These are phyloP conservation scores for Xylaria arbuscula DNA, from an alignment of 2,329 filamentous ascomycete species.

Conservation along the genomic window DNA sequence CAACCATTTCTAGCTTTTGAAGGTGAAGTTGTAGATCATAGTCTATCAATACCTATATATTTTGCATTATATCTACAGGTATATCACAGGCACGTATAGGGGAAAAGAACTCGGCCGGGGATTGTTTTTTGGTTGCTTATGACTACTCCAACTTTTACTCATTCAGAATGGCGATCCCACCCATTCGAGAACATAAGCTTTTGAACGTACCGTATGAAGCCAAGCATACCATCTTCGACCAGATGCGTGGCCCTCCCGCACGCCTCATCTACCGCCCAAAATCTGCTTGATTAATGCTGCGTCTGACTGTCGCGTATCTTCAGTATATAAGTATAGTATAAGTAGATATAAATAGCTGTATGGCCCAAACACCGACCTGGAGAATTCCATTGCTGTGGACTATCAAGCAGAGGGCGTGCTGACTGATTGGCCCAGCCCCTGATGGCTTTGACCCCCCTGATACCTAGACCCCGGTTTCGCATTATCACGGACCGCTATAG, in stretches of 20 bases:
- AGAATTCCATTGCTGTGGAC: constrained; percentile 23
- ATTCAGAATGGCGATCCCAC: not conserved
- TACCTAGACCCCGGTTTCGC: not conserved
- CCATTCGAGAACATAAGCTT: not conserved
- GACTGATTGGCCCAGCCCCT: constrained; percentile 24
- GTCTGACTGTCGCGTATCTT: not conserved
- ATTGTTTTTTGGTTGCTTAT: not conserved
- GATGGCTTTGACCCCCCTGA: not conserved
- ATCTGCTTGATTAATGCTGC: not conserved
- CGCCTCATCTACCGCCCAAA: constrained; percentile 27
- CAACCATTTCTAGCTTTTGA: not conserved
- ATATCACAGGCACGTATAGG: not conserved
- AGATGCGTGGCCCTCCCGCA: not conserved
- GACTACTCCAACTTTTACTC: not conserved
- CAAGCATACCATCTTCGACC: not conserved
- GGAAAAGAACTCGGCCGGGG: not conserved
- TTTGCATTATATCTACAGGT: not conserved
- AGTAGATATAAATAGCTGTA: constrained; percentile 20
- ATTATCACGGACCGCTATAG: not conserved
- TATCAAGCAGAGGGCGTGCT: constrained; percentile 17
- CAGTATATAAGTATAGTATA: not conserved
- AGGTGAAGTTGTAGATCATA: not conserved
- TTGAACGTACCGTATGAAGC: not conserved
- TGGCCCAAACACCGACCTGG: constrained; percentile 32
- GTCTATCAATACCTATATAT: not conserved